Conservation (phyloP, 352 stramenopile genomes). For the Chrysophaeum taylorii region DNA sequence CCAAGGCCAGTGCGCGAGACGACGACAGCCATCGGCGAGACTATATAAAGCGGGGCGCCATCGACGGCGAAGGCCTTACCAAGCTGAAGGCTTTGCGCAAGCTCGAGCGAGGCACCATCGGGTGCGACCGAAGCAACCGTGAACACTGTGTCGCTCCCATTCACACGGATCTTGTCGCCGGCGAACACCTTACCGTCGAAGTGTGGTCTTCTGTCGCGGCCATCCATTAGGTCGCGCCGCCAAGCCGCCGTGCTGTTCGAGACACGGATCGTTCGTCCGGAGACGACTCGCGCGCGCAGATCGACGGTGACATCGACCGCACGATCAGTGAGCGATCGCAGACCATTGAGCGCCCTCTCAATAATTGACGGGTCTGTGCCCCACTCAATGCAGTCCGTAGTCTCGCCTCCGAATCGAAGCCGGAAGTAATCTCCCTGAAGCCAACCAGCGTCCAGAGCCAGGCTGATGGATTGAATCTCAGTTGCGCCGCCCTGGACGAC, state of each 20-base stretch:
- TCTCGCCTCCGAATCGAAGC: conserved; percentile 51
- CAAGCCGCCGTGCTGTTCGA: conserved; percentile 6
- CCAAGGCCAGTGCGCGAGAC: conserved; percentile 19
- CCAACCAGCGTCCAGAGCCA: conserved; percentile 69
- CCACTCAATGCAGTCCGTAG: conserved; percentile 42
- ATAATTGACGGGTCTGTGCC: conserved; percentile 37
- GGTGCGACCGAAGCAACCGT: conserved; percentile 16
- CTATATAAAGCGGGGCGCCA: background rate
- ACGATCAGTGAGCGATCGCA: conserved; percentile 30
- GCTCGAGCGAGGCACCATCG: background rate
- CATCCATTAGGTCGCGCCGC: conserved; percentile 1
- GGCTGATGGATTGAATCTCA: conserved; percentile 50
- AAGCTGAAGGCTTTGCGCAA: background rate
- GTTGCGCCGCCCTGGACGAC: conserved; percentile 14
- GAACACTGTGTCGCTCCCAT: conserved; percentile 23
- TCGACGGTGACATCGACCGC: conserved; percentile 31
- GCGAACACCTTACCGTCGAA: conserved; percentile 19
- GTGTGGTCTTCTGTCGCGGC: conserved; percentile 15
- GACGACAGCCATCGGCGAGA: conserved; percentile 9
- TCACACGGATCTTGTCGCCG: conserved; percentile 23
- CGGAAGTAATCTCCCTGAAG: conserved; percentile 72
- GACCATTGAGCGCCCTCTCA: conserved; percentile 37
- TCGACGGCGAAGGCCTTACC: background rate
- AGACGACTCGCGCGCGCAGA: background rate
- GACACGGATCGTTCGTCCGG: background rate